These are phyloP conservation scores for Aphanomyces invadans DNA, from an alignment of 352 stramenopile genomes.

Conservation along the genomic window DNA sequence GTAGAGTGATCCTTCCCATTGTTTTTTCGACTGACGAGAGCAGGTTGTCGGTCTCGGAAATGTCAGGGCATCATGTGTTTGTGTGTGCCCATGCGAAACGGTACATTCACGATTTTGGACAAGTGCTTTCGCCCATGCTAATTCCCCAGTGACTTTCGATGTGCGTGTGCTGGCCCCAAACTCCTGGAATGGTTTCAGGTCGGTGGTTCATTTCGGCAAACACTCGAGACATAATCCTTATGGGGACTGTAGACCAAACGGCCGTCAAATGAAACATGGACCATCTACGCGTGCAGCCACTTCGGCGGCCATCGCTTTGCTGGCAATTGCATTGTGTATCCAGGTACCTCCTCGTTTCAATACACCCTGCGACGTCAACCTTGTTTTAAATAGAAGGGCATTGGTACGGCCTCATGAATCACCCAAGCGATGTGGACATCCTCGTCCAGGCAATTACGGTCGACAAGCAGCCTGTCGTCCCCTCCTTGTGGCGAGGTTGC, in stretches of 20 bases:
- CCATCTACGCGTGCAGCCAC: slow-evolving; percentile 54
- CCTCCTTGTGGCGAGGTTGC: slow-evolving; percentile 55
- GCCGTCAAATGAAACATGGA: slow-evolving; percentile 7
- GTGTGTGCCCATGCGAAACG: slow-evolving; percentile 53
- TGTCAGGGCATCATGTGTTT: slow-evolving; percentile 47
- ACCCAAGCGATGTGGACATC: slow-evolving; percentile 35
- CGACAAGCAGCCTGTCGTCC: slow-evolving; percentile 38
- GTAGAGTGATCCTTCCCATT: slow-evolving; percentile 30
- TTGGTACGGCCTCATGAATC: slow-evolving; percentile 69
- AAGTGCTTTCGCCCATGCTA: slow-evolving; percentile 20
- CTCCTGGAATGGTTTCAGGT: slow-evolving; percentile 55
- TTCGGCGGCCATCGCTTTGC: slow-evolving; percentile 69
- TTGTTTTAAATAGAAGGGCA: slow-evolving; percentile 33
- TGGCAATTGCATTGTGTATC: slow-evolving; percentile 63
- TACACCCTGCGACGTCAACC: neutral
- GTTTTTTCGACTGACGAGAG: slow-evolving; percentile 36
- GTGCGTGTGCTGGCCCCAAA: slow-evolving; percentile 60
- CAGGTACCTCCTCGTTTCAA: slow-evolving; percentile 24
- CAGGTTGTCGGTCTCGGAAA: slow-evolving; percentile 25
- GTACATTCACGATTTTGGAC: slow-evolving; percentile 25
- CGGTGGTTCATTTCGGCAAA: slow-evolving; percentile 28
- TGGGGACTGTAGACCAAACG: slow-evolving; percentile 28
- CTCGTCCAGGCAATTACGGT: slow-evolving; percentile 40
- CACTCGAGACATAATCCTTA: neutral
- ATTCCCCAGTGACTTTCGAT: slow-evolving; percentile 51